phyloP scores from a whole-genome alignment of 495 filamentous ascomycete species.

The Emericellopsis terricola region DNA sequence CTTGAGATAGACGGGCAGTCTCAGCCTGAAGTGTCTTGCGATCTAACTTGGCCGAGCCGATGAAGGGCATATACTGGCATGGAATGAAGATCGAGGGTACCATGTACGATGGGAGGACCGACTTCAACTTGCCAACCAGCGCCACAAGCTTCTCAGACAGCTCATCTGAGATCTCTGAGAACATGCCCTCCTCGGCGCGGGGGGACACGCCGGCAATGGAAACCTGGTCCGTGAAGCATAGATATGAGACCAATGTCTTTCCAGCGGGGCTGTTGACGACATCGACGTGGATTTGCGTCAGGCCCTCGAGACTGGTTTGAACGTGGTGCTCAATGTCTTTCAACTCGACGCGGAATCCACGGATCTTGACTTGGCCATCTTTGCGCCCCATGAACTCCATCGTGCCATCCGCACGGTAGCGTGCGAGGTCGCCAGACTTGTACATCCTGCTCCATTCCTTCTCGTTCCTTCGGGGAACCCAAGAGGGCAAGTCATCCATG shows the following conservation, averaged over 20 bases:
- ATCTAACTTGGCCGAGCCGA: not conserved
- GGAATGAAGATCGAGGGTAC: not conserved
- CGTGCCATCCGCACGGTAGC: conserved; percentile 36
- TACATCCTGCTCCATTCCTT: conserved; percentile 25
- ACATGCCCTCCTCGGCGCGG: too few species aligned
- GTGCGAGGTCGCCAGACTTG: conserved; percentile 47
- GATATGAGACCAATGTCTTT: conserved; percentile 18
- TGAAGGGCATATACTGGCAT: not conserved
- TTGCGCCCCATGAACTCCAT: conserved; percentile 14
- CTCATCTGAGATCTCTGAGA: too few species aligned
- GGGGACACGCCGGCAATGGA: conserved; percentile 6
- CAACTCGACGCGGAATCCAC: conserved; percentile 19
- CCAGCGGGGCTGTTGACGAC: conserved; percentile 9
- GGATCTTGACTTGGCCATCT: conserved; percentile 16
- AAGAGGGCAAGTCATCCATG: too few species aligned
- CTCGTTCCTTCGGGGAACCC: too few species aligned
- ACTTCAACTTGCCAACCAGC: too few species aligned
- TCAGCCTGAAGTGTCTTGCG: too few species aligned
- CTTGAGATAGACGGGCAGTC: too few species aligned
- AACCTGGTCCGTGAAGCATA: conserved; percentile 9
- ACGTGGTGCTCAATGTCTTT: conserved; percentile 14
- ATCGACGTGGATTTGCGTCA: conserved; percentile 4
- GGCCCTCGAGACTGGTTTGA: not conserved
- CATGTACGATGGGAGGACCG: too few species aligned
- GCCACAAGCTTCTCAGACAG: too few species aligned